Percentiles rank a stretch among this genome's conserved stretches.
These are phyloP conservation scores for Cinnamomum chago DNA, from an alignment of 164 flowering plant genomes.

Conservation along the genomic window DNA sequence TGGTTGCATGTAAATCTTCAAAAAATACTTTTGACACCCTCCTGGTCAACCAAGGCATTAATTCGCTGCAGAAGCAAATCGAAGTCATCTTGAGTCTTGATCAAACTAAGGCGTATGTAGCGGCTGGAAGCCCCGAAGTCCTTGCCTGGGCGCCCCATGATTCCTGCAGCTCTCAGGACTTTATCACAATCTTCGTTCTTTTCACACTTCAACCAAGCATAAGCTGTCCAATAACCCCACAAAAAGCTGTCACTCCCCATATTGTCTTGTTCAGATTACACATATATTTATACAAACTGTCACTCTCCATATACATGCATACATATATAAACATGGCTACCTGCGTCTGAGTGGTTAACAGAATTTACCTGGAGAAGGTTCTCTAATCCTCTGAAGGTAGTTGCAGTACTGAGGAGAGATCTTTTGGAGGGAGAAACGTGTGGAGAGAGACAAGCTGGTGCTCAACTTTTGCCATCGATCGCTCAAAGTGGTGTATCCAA, in stretches of 20 bases:
- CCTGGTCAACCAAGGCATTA: conserved; percentile 27
- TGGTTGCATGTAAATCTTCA: neutral
- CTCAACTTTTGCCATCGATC: conserved; percentile 1
- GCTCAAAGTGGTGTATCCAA: neutral
- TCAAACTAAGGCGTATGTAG: conserved; percentile 52
- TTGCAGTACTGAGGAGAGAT: neutral
- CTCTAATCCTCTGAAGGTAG: neutral
- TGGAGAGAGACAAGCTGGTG: neutral
- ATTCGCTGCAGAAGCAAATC: conserved; percentile 27
- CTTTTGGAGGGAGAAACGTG: conserved; percentile 3
- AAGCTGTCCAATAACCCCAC: conserved; percentile 30
- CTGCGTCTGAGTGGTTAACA: neutral
- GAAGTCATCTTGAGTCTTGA: conserved; percentile 44
- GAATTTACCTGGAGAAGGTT: conserved; percentile 4
- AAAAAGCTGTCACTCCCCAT: neutral
- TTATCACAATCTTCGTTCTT: conserved; percentile 51
- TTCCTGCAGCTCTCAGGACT: conserved; percentile 41
- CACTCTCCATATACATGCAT: neutral
- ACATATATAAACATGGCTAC: neutral
- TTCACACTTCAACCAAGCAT: conserved; percentile 76
- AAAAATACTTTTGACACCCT: conserved; percentile 8
- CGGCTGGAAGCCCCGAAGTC: conserved; percentile 31
- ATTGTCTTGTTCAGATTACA: too few relatives aligned
- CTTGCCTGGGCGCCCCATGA: conserved; percentile 47
- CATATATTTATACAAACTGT: neutral